Base-by-base conservation (phyloP, 1,139 yeast genomes). In the Candida sp. region DNA sequence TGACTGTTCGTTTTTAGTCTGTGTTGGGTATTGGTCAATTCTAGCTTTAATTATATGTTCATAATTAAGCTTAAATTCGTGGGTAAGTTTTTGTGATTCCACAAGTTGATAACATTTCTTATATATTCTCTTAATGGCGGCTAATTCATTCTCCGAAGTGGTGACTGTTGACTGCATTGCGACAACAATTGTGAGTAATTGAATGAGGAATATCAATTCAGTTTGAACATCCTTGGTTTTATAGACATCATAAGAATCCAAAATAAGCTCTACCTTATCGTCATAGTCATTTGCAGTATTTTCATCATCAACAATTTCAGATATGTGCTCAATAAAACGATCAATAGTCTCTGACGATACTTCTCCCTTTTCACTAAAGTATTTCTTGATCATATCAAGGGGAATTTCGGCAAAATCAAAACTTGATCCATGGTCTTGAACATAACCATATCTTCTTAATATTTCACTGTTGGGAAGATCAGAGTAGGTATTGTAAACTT, bases 391-490 rank as follows among this genome's bases (percentile, higher is more conserved):
- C 3, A 57, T 55, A 0, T 49, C 41, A 39, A 83, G 49, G 1
- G 83, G 74, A 2, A 93, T 57, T 60, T 93, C 98, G 5, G 85
- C 97, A 53, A 87, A 85, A 59, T 93, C 98, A 58, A 71, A 81
- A 42, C 77, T 79, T 1, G 96, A 87, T 0, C 91, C 91, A 9
- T 73, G 74, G 46, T 71, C 63, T 62, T 93, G 97, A 21, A 88
- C 95, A 56, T 88, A 93, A 0, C 99, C 99, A 53, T 91, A 93
- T 44, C 96, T 76, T 54, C 99, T 79, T 45, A 93, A 70, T 33
- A 93, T 74, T 55, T 93, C 98, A 29, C 93, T 73, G 60, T 91
- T 91, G 22, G 98, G 95, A 51, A 87, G 84, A 42, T 89, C 95
- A 2, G 97, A 95, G 60, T 93, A 93, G 0, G 91, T 86, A 62